These are phyloP conservation scores for Nakazawaea siamensis DNA, from an alignment of 805 yeast species.

Conservation along the genomic window DNA sequence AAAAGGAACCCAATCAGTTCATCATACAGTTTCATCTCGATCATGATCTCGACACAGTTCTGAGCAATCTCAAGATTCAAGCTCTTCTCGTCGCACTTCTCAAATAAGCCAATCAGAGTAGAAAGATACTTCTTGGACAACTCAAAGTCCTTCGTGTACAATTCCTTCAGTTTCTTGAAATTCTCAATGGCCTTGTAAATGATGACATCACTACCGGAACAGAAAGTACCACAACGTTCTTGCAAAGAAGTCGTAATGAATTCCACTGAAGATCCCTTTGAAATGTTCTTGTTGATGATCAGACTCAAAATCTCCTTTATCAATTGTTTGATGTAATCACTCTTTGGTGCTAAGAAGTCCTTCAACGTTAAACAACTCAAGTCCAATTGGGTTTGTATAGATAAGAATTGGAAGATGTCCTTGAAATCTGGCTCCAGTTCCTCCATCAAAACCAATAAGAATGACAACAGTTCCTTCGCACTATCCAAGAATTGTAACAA, in stretches of 20 bases:
- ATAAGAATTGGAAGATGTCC: constrained; percentile 62
- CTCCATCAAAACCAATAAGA: constrained; percentile 71
- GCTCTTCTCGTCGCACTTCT: constrained; percentile 63
- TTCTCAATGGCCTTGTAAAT: constrained; percentile 93
- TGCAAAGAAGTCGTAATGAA: constrained; percentile 80
- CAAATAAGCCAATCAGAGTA: constrained; percentile 69
- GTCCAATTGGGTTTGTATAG: constrained; percentile 59
- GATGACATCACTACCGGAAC: constrained; percentile 88
- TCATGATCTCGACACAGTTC: constrained; percentile 73
- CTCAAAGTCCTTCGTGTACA: constrained; percentile 66
- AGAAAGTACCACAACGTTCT: constrained; percentile 89
- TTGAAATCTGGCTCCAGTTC: constrained; percentile 50
- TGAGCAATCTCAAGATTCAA: constrained; percentile 72
- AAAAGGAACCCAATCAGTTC: constrained; percentile 82
- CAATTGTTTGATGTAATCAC: constrained; percentile 44
- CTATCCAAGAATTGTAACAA: constrained; percentile 65
- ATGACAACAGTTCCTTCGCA: constrained; percentile 85
- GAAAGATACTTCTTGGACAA: constrained; percentile 54
- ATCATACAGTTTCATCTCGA: constrained; percentile 67
- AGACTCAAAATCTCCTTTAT: constrained; percentile 85
- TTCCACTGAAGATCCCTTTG: constrained; percentile 91
- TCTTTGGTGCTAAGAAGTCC: constrained; percentile 69
- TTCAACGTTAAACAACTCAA: constrained; percentile 61
- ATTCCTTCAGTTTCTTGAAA: constrained; percentile 75
- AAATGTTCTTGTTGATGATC: constrained; percentile 79